Percentiles rank a stretch among this genome's conserved stretches.
Conservation (phyloP, 495 filamentous ascomycete species). For the Penicillium angulare region DNA sequence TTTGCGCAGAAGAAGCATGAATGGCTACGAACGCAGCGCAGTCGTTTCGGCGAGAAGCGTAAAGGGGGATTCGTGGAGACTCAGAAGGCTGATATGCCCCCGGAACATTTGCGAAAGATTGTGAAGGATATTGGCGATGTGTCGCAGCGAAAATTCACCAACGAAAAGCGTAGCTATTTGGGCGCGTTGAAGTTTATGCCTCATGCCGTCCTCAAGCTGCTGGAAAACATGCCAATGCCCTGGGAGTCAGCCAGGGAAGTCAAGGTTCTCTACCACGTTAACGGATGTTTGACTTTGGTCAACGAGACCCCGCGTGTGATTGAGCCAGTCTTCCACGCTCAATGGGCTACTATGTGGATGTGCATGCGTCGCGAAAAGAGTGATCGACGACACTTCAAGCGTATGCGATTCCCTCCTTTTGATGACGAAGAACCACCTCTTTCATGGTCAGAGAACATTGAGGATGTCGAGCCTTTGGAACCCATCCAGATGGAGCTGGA, state of each 20-base stretch:
- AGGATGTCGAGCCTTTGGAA: constrained; percentile 96
- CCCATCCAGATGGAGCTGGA: constrained; percentile 99
- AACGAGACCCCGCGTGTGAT: constrained; percentile 97
- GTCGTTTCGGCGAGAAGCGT: constrained; percentile 93
- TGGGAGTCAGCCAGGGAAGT: constrained; percentile 97
- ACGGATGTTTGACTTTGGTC: constrained; percentile 93
- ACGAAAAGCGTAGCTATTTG: constrained; percentile 96
- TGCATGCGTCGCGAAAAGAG: constrained; percentile 98
- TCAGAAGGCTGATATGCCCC: constrained; percentile 98
- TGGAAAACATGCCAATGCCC: constrained; percentile 99
- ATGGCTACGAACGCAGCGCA: constrained; percentile 91
- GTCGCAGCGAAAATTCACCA: constrained; percentile 98
- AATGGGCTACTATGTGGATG: constrained; percentile 99
- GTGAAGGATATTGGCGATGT: constrained; percentile 99
- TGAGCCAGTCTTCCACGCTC: constrained; percentile 96
- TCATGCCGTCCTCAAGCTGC: constrained; percentile 95
- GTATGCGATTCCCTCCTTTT: constrained; percentile 98
- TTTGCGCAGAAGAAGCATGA: constrained; percentile 98
- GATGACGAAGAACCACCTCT: constrained; percentile 98
- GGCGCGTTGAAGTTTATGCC: constrained; percentile 99
- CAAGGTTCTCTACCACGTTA: constrained; percentile 97
- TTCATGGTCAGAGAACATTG: constrained; percentile 98
- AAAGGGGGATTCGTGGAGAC: constrained; percentile 96
- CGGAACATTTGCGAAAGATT: constrained; percentile 97
- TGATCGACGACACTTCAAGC: constrained; percentile 93